These are phyloP conservation scores for Cadophora gregata DNA, from an alignment of 2,329 filamentous ascomycete genomes.

Conservation along the genomic window DNA sequence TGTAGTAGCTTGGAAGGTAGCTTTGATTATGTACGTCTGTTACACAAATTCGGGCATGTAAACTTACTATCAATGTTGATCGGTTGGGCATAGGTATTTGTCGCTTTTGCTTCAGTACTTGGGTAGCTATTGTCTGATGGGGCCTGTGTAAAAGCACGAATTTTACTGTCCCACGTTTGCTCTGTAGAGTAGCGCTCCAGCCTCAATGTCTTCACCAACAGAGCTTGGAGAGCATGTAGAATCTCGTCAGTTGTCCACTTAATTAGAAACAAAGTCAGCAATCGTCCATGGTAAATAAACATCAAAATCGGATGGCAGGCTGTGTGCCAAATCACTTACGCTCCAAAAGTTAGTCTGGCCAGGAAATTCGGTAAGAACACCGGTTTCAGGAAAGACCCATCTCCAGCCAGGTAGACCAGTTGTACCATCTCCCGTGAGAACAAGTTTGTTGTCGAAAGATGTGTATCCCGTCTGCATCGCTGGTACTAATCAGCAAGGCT, in stretches of 20 bases:
- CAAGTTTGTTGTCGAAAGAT: background rate
- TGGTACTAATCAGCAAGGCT: background rate
- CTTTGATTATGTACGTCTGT: background rate
- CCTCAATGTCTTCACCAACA: constrained; percentile 3
- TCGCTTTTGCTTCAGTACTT: background rate
- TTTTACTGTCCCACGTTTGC: background rate
- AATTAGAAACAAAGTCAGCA: background rate
- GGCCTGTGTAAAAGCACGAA: background rate
- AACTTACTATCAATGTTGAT: background rate
- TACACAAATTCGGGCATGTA: background rate
- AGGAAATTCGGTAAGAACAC: constrained; percentile 7
- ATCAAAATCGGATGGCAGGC: background rate
- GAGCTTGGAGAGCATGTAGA: constrained; percentile 7
- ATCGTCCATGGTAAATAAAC: background rate
- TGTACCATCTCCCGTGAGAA: constrained; percentile 8
- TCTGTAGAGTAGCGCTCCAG: background rate
- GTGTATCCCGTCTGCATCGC: background rate
- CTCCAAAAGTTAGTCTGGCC: background rate
- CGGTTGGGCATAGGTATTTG: background rate
- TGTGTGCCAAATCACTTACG: background rate
- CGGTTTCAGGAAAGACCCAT: constrained; percentile 14
- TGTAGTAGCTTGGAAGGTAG: background rate
- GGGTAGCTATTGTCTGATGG: background rate
- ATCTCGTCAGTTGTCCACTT: constrained; percentile 16
- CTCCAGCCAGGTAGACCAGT: constrained; percentile 4